Conservation (phyloP, 1,284 basidiomycete genomes). For the Sanghuangporus weigelae region DNA sequence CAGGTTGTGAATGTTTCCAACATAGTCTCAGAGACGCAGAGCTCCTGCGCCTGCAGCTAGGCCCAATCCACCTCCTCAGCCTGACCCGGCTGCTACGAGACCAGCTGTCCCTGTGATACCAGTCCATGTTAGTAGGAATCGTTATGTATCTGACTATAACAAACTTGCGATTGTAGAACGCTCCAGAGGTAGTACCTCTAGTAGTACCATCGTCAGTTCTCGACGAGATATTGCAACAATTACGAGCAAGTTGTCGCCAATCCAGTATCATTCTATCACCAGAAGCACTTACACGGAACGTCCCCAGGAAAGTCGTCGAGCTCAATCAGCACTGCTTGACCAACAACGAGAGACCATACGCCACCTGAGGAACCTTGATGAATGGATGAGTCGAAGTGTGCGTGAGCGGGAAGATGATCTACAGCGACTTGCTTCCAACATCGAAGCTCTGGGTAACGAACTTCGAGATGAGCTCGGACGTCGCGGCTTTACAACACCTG, state of each 20-base stretch:
- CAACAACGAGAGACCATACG: conserved; percentile 74
- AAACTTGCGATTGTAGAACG: background rate
- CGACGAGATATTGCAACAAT: conserved; percentile 44
- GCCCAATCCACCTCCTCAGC: too few relatives aligned
- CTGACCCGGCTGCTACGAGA: too few relatives aligned
- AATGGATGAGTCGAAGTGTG: conserved; percentile 71
- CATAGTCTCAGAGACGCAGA: too few relatives aligned
- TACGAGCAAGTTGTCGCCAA: conserved; percentile 43
- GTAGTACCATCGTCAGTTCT: conserved; percentile 1
- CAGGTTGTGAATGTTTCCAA: too few relatives aligned
- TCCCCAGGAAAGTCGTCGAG: conserved; percentile 62
- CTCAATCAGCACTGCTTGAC: conserved; percentile 65
- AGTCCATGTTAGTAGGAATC: too few relatives aligned
- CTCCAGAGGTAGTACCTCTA: background rate
- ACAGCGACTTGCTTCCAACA: conserved; percentile 51
- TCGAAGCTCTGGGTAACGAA: conserved; percentile 39
- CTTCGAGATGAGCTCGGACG: conserved; percentile 46
- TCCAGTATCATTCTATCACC: background rate
- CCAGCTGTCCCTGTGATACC: too few relatives aligned
- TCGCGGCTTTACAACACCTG: conserved; percentile 14
- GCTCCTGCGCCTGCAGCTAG: too few relatives aligned
- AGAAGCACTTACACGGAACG: background rate
- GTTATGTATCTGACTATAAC: too few relatives aligned
- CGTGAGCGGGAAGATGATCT: conserved; percentile 68
- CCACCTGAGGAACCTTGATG: conserved; percentile 66